Conservation (phyloP, 495 filamentous ascomycete species). For the Glarea lozoyensis region DNA sequence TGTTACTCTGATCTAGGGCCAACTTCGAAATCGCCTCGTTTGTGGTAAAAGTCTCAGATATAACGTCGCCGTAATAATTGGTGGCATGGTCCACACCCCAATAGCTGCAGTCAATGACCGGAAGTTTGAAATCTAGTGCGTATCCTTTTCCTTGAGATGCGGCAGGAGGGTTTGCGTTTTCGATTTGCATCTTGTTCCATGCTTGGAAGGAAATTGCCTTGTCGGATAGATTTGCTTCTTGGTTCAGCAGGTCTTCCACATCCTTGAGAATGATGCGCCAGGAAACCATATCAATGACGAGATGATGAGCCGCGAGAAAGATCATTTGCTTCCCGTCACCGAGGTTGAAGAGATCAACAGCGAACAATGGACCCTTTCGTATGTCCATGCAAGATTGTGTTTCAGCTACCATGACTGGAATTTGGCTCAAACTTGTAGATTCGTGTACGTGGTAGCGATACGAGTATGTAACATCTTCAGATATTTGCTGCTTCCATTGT, state of each 20-base stretch:
- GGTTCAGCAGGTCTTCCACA: slow-evolving; percentile 51
- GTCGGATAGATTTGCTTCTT: slow-evolving; percentile 32
- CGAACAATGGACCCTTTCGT: slow-evolving; percentile 34
- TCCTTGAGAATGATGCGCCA: slow-evolving; percentile 62
- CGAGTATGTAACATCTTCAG: neutral
- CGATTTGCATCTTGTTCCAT: slow-evolving; percentile 43
- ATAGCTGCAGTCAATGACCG: slow-evolving; percentile 30
- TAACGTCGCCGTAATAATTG: slow-evolving; percentile 43
- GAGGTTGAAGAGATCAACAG: slow-evolving; percentile 40
- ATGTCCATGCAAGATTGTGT: slow-evolving; percentile 26
- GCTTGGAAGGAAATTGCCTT: slow-evolving; percentile 51
- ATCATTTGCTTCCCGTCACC: slow-evolving; percentile 38
- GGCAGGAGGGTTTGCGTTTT: neutral
- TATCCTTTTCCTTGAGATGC: too few relatives aligned
- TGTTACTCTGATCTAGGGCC: slow-evolving; percentile 36
- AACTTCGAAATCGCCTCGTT: slow-evolving; percentile 30
- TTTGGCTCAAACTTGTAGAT: neutral
- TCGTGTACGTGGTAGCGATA: slow-evolving; percentile 16
- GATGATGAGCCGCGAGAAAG: slow-evolving; percentile 59
- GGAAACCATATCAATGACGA: slow-evolving; percentile 61
- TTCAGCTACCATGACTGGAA: slow-evolving; percentile 3
- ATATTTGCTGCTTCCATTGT: slow-evolving; percentile 30
- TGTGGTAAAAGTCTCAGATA: slow-evolving; percentile 36
- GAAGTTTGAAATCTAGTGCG: slow-evolving; percentile 8
- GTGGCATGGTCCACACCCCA: slow-evolving; percentile 37